phyloP scores from a whole-genome alignment of 2,329 filamentous ascomycete species.

The Stagonosporopsis rhizophila region DNA sequence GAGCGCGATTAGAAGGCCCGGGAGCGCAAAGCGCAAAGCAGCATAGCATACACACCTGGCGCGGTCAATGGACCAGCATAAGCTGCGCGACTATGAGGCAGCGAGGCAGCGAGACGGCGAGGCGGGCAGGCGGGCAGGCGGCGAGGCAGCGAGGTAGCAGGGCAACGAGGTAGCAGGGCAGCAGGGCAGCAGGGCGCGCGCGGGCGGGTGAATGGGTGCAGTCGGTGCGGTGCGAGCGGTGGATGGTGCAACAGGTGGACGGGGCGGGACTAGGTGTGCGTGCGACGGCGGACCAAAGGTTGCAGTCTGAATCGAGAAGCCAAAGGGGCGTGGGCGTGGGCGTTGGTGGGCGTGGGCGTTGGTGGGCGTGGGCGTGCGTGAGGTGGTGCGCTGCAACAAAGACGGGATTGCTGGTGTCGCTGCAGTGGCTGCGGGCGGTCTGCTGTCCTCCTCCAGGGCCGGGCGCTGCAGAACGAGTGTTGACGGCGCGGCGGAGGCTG shows the following conservation, averaged over 20 bases:
- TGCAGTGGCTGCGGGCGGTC: too few species aligned
- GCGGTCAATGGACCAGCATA: constrained; percentile 45
- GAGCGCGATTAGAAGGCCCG: background rate
- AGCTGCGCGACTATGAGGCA: constrained; percentile 25
- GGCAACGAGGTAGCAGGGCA: too few species aligned
- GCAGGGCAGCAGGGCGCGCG: constrained; percentile 21
- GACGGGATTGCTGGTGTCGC: background rate
- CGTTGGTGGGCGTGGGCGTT: too few species aligned
- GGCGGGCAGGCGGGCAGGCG: constrained; percentile 19
- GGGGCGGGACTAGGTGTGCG: constrained; percentile 29
- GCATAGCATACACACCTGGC: constrained; percentile 34
- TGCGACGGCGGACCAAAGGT: constrained; percentile 24
- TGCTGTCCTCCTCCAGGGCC: constrained; percentile 2
- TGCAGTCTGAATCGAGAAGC: constrained; percentile 11
- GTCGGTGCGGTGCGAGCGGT: constrained; percentile 18
- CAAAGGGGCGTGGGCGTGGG: constrained; percentile 14
- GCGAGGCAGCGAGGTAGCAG: too few species aligned
- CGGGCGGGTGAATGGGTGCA: constrained; percentile 17
- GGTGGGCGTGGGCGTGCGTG: too few species aligned
- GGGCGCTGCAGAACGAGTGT: constrained; percentile 2
- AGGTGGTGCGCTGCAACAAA: too few species aligned
- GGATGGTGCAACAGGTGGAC: constrained; percentile 29
- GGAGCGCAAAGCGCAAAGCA: background rate
- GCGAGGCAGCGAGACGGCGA: constrained; percentile 14
- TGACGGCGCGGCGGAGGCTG: constrained; percentile 43